These are phyloP conservation scores for Boletus barrowsii DNA, from an alignment of 768 basidiomycete species.

Conservation along the genomic window DNA sequence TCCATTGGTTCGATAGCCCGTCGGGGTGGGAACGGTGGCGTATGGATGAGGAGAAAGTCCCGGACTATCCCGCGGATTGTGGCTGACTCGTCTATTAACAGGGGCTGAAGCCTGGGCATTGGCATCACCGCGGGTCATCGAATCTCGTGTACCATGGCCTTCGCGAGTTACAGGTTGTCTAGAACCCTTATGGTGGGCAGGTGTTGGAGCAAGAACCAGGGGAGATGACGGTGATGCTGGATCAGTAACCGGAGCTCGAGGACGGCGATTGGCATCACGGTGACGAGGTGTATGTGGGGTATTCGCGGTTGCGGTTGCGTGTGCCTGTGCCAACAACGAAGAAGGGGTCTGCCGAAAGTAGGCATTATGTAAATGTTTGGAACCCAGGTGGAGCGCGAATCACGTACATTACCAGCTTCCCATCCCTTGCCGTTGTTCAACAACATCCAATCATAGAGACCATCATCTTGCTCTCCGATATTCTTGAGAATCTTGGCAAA, in stretches of 20 bases:
- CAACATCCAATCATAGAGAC: slow-evolving; percentile 95
- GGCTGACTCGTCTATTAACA: slow-evolving; percentile 64
- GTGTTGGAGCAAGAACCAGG: slow-evolving; percentile 62
- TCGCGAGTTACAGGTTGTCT: slow-evolving; percentile 48
- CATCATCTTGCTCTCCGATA: slow-evolving; percentile 84
- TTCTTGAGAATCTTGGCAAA: slow-evolving; percentile 91
- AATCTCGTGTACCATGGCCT: slow-evolving; percentile 48
- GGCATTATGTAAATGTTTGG: neutral
- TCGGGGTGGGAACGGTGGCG: slow-evolving; percentile 58
- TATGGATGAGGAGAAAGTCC: slow-evolving; percentile 68
- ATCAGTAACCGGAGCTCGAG: slow-evolving; percentile 52
- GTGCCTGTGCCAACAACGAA: slow-evolving; percentile 45
- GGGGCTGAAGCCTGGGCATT: slow-evolving; percentile 70
- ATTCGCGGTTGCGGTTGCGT: slow-evolving; percentile 55
- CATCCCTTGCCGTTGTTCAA: slow-evolving; percentile 93
- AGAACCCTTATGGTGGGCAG: slow-evolving; percentile 60
- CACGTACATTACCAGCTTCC: slow-evolving; percentile 81
- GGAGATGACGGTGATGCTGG: slow-evolving; percentile 52
- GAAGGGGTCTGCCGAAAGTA: slow-evolving; percentile 38
- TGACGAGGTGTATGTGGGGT: slow-evolving; percentile 51
- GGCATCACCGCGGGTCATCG: slow-evolving; percentile 39
- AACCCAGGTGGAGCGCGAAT: neutral
- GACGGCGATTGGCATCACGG: slow-evolving; percentile 52
- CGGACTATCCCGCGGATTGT: slow-evolving; percentile 49
- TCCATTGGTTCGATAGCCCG: slow-evolving; percentile 49